Conservation (phyloP, 495 filamentous ascomycete genomes). For the Aspergillus olivimuriae region DNA sequence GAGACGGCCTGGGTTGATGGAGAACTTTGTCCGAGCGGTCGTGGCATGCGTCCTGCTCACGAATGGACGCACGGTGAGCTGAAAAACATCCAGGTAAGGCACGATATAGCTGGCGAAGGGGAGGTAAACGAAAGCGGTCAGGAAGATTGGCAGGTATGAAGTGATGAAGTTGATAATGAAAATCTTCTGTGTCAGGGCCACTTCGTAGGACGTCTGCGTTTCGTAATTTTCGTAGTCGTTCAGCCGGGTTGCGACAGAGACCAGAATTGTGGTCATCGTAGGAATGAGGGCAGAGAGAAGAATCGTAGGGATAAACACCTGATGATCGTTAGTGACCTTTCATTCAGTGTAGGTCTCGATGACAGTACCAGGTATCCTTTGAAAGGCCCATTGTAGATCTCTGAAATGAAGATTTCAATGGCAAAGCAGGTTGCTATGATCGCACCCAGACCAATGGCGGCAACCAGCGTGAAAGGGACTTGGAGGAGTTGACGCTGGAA, state of each 20-base stretch:
- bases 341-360: no score
- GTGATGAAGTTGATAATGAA: conserved; percentile 98
- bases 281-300: conserved; percentile 78
- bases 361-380: conserved; percentile 81
- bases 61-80: conserved; percentile 66
- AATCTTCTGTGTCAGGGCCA: conserved; percentile 78
- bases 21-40: conserved; percentile 56
- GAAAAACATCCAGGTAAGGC: conserved; percentile 85
- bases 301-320: conserved; percentile 85
- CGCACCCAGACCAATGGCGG: conserved; percentile 61
- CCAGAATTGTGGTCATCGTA: conserved; percentile 68
- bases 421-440: conserved; percentile 84
- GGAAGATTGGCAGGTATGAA: conserved; percentile 84
- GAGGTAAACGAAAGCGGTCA: conserved; percentile 95
- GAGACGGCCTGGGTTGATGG: conserved; percentile 77
- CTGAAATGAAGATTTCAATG: conserved; percentile 93
- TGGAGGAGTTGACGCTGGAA: conserved; percentile 75
- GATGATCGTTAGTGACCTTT: no score
- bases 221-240: conserved; percentile 92
- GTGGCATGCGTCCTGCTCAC: conserved; percentile 61
- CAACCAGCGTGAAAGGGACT: conserved; percentile 78
- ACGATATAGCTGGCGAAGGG: conserved; percentile 85
- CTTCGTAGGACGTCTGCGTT: conserved; percentile 70
- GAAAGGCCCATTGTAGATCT: conserved; percentile 87
- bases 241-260: conserved; percentile 67